A percentile compares a stretch with the other conserved stretches of the same genome.
Conservation (phyloP, 1,284 basidiomycete species). For the Sanghuangporus weigelae region DNA sequence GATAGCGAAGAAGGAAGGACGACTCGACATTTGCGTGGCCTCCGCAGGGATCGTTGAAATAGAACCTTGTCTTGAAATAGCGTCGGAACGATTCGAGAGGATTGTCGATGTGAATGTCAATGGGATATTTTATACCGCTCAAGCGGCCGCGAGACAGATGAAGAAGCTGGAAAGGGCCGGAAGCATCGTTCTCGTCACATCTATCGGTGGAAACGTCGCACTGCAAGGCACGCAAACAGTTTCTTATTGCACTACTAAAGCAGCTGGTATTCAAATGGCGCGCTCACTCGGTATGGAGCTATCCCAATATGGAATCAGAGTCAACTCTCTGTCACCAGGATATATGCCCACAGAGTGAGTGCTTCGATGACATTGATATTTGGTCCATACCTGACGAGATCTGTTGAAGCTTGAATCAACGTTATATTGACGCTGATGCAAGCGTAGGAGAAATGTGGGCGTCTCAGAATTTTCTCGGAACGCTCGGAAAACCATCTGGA, state of each 20-base stretch:
- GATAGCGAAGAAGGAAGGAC: slow-evolving; percentile 57
- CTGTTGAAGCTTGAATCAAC: slow-evolving; percentile 52
- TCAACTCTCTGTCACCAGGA: slow-evolving; percentile 71
- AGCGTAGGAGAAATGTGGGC: slow-evolving; percentile 86
- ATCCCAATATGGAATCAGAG: slow-evolving; percentile 62
- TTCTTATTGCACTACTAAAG: slow-evolving; percentile 79
- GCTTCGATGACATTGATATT: background rate
- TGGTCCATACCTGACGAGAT: slow-evolving; percentile 10
- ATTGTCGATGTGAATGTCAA: slow-evolving; percentile 67
- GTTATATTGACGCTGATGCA: slow-evolving; percentile 45
- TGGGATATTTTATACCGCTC: slow-evolving; percentile 74
- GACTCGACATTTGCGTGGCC: slow-evolving; percentile 71
- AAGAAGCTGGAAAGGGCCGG: slow-evolving; percentile 59
- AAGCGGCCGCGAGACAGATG: slow-evolving; percentile 78
- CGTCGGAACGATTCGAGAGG: slow-evolving; percentile 64
- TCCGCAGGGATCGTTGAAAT: slow-evolving; percentile 72
- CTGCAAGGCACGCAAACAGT: slow-evolving; percentile 63
- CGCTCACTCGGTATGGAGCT: slow-evolving; percentile 83
- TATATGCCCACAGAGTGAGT: slow-evolving; percentile 68
- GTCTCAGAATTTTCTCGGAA: slow-evolving; percentile 64
- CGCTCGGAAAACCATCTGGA: slow-evolving; percentile 75
- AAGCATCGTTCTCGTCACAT: slow-evolving; percentile 79
- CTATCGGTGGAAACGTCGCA: slow-evolving; percentile 71
- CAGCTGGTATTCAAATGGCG: slow-evolving; percentile 77
- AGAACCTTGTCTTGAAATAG: slow-evolving; percentile 65